Evolutionary conservation across 257 asterid species (phyloP), one percentile per base, ranked within the genome.

Genomic region (Ocimum tenuiflorum): DNA sequence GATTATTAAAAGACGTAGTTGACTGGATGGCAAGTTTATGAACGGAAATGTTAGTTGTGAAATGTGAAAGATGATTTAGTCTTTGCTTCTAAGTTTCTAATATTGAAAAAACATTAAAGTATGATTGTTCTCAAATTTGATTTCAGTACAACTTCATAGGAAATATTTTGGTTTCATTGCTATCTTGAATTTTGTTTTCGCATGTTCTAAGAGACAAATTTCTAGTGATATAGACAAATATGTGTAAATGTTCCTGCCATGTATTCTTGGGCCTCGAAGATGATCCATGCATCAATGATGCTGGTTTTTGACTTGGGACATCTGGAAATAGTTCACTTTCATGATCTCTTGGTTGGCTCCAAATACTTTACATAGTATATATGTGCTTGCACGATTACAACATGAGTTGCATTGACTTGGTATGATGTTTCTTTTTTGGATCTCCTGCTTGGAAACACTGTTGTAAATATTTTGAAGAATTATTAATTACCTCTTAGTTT

Each of bases 281-380:
- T 39, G 20, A 45, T 56, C 31, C 43, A 52, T 52, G 46, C 67
- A 52, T 31, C 31, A 29, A 20, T n/a, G n/a, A n/a, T n/a, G 46
- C 63, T 55, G 56, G 51, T 47, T 43, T 24, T 62, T 55, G 41
- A 3, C 22, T 38, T 42, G 57, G 66, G 49, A 71, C 11, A 35
- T 51, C 45, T 29, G 43, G 29, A 59, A 54, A 62, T 36, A 36
- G 13, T 63, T 46, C 72, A 9, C 29, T 23, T 24, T 52, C 42
- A 60, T 53, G 33, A 59, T 35, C 54, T 20, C 41, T 14, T 72
- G 51, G 60, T 65, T 60, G 62, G 33, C 64, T 48, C n/a, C n/a
- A 8, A 24, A 19, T 50, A 19, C 38, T 27, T 66, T n/a, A n/a
- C n/a, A n/a, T n/a, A n/a, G 50, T 22, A 15, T 14, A 38, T 19